A percentile compares a stretch with the other conserved stretches of the same genome.
phyloP scores from a whole-genome alignment of 352 stramenopile species.

The Aphanomyces cochlioides region DNA sequence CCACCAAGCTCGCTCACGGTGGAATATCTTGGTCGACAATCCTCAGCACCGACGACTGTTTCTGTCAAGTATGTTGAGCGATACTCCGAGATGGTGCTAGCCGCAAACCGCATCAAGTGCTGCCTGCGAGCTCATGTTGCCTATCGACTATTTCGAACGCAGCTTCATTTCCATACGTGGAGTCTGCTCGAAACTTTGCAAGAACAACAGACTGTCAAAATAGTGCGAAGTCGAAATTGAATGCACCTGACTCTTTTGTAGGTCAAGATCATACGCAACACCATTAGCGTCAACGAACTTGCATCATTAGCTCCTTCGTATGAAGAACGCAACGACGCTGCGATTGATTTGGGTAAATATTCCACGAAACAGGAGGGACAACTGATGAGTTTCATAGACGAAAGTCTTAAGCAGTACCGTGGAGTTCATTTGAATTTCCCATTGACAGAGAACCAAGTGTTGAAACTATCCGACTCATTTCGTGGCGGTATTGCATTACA shows the following conservation, averaged over 20 bases:
- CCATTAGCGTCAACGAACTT: constrained; percentile 73
- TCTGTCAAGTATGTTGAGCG: constrained; percentile 68
- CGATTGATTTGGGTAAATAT: background rate
- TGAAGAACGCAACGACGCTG: background rate
- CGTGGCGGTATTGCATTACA: constrained; percentile 79
- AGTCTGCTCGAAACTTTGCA: constrained; percentile 76
- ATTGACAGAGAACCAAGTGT: constrained; percentile 68
- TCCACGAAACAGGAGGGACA: background rate
- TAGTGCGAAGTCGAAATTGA: constrained; percentile 33
- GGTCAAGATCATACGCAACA: constrained; percentile 79
- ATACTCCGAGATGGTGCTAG: constrained; percentile 73
- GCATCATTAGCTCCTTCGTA: constrained; percentile 62
- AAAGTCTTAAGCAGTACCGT: constrained; percentile 54
- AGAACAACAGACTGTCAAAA: constrained; percentile 78
- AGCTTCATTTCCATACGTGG: constrained; percentile 84
- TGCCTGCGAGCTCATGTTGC: constrained; percentile 65
- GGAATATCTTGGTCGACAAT: background rate
- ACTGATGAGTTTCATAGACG: background rate
- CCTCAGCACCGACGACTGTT: constrained; percentile 30
- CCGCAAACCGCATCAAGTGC: constrained; percentile 79
- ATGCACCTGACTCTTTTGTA: background rate
- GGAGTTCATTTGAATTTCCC: constrained; percentile 70
- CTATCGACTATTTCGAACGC: constrained; percentile 70
- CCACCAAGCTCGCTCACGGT: constrained; percentile 9
- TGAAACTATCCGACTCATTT: constrained; percentile 80